A percentile compares a stretch with the other conserved stretches of the same genome.
Conservation (phyloP, 805 yeast genomes). For the Maudiozyma serrabonitensis region DNA sequence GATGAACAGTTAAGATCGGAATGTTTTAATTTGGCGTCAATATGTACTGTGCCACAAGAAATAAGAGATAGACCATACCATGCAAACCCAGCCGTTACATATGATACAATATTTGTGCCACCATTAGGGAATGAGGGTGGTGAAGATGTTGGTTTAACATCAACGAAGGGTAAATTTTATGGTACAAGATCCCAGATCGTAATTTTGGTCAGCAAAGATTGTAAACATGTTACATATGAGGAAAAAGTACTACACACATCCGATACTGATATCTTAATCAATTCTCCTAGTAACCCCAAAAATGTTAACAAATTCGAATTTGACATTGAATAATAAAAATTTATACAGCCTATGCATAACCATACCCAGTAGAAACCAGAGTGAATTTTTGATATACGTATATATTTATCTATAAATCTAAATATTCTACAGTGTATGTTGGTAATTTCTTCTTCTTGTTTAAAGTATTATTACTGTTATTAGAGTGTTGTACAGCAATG, state of each 20-base stretch:
- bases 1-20: constrained; percentile 33
- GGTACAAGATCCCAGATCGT: constrained; percentile 88
- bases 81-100: constrained; percentile 34
- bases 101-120: constrained; percentile 62
- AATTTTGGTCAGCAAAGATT: constrained; percentile 43
- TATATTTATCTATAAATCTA: constrained; percentile 12
- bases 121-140: constrained; percentile 37
- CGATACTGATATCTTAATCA: constrained; percentile 27
- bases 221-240: constrained; percentile 42
- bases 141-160: constrained; percentile 24
- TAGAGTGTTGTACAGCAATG: constrained; percentile 2
- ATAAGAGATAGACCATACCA: constrained; percentile 18
- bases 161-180: constrained; percentile 45
- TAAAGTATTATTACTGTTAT: constrained; percentile 1
- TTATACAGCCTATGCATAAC: not conserved
- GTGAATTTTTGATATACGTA: not conserved
- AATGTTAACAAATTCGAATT: constrained; percentile 18
- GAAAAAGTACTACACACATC: constrained; percentile 53
- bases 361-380: too few species aligned
- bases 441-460: constrained; percentile 8
- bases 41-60: constrained; percentile 31
- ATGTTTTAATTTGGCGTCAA: constrained; percentile 48
- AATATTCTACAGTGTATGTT: constrained; percentile 24
- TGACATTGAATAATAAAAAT: constrained; percentile 7
- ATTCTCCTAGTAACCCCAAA: constrained; percentile 17